phyloP scores from a whole-genome alignment of 768 basidiomycete species.

The Roridomyces roridus region DNA sequence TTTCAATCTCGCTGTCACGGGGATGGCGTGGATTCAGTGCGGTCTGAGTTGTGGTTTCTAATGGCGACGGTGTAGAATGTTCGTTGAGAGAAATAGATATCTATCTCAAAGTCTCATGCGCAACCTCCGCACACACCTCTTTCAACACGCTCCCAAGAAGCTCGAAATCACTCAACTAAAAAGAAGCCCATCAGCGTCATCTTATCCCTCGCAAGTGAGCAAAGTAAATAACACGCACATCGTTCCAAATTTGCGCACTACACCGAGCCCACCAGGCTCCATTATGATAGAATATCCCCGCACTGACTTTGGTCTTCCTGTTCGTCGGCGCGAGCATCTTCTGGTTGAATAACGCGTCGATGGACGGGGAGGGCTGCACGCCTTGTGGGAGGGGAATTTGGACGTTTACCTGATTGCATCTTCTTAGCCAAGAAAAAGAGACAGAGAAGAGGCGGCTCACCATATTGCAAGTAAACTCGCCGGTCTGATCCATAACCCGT shows the following conservation, averaged over 20 bases:
- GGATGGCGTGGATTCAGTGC: no score
- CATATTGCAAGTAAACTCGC: constrained; percentile 77
- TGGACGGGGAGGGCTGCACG: constrained; percentile 28
- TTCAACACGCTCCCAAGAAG: constrained; percentile 44
- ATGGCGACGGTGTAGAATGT: no score
- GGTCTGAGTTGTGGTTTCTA: no score
- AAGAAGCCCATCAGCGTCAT: background rate
- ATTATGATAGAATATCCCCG: constrained; percentile 42
- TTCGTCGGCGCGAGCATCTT: constrained; percentile 39
- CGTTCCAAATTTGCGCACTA: constrained; percentile 54
- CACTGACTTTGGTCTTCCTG: constrained; percentile 41
- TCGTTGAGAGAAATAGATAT: no score
- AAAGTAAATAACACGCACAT: constrained; percentile 36
- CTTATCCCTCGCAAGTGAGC: background rate
- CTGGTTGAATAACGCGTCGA: constrained; percentile 27
- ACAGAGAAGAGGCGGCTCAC: constrained; percentile 39
- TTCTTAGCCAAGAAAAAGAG: no score
- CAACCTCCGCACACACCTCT: constrained; percentile 40
- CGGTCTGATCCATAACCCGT: constrained; percentile 56
- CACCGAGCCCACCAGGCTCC: constrained; percentile 53
- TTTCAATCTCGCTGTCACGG: no score
- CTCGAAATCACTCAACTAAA: constrained; percentile 49
- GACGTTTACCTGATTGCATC: constrained; percentile 42
- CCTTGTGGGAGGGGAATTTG: constrained; percentile 40
- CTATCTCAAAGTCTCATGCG: constrained; percentile 26